These are phyloP conservation scores for Epichloe elymi DNA, from an alignment of 2,329 filamentous ascomycete genomes.

Conservation along the genomic window DNA sequence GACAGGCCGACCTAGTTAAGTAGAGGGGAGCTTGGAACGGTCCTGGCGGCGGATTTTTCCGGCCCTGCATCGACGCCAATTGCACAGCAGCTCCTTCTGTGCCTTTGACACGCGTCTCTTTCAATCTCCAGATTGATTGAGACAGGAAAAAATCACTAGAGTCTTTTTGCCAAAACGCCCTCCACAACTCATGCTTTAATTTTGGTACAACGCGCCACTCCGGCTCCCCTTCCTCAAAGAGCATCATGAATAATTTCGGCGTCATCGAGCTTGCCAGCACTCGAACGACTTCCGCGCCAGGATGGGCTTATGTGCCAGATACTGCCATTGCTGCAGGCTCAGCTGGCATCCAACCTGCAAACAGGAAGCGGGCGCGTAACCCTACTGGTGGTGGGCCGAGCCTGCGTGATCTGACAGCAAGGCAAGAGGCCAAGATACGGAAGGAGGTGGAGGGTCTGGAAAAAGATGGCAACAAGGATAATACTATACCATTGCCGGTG, in stretches of 20 bases:
- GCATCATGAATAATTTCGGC: constrained; percentile 52
- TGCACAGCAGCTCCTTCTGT: too few species aligned
- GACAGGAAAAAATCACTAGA: too few species aligned
- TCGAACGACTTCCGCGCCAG: constrained; percentile 58
- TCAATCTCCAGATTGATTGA: too few species aligned
- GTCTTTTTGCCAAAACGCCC: too few species aligned
- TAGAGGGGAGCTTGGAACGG: not conserved
- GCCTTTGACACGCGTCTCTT: not conserved
- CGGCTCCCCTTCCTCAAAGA: not conserved
- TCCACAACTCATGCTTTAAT: too few species aligned
- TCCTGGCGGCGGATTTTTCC: constrained; percentile 10
- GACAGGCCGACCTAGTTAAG: not conserved
- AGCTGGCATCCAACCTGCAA: constrained; percentile 36
- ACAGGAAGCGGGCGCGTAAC: constrained; percentile 61
- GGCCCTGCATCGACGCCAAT: not conserved
- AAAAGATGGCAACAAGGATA: constrained; percentile 62
- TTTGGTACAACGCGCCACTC: not conserved
- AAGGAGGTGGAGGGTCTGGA: constrained; percentile 75
- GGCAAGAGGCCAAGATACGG: constrained; percentile 68
- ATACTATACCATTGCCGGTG: constrained; percentile 53
- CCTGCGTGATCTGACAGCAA: constrained; percentile 57
- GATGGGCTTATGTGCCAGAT: constrained; percentile 88
- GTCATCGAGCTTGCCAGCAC: constrained; percentile 71
- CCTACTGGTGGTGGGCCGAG: constrained; percentile 32
- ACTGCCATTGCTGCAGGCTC: constrained; percentile 42